Evolutionary conservation across 768 basidiomycete species (phyloP), one percentile per base, ranked within the genome.

Genomic region (Kwoniella sp.): DNA sequence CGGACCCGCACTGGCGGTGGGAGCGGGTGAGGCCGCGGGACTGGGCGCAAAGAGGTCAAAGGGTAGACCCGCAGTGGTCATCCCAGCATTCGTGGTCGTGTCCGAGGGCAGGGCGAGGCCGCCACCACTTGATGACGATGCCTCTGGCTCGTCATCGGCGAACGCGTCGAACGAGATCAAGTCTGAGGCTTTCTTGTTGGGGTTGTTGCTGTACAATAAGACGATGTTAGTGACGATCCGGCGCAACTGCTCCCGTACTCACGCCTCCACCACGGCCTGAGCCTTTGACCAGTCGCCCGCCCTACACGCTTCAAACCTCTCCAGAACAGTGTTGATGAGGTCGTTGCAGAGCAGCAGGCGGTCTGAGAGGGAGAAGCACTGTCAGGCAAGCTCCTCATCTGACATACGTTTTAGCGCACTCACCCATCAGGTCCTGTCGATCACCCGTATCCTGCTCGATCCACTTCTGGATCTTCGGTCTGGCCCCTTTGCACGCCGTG

Each of bases 381-480:
- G n/a, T n/a, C n/a, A n/a, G n/a, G 37, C 2, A 17, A 20, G n/a
- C 12, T 19, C 20, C 41, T 14, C 10, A 11, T 4, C n/a, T n/a
- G n/a, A n/a, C n/a, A n/a, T n/a, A n/a, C n/a, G n/a, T n/a, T n/a
- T 8, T 17, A 19, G 29, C 15, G 26, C 31, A 75, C 81, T 54
- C 65, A 91, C 89, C 87, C 60, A 96, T 81, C 27, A 89, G 87
- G 59, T 90, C 86, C 15, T 89, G 90, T 27, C 57, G 43, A 39
- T 62, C 65, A 15, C 65, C 68, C 3, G 54, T 56, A 46, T 69
- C 68, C 62, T 96, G 90, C 9, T 87, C 88, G 52, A 98, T 88
- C 93, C 95, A 98, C 67, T 90, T 93, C 75, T 99, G 95, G 38
- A 98, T 81, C 77, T 87, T 96, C 0, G 95, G 95, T 40, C 91